Evolutionary conservation across 177 flowering plant genomes (phyloP), one percentile per base, ranked within the genome.

Genomic region (Telopea speciosissima): DNA sequence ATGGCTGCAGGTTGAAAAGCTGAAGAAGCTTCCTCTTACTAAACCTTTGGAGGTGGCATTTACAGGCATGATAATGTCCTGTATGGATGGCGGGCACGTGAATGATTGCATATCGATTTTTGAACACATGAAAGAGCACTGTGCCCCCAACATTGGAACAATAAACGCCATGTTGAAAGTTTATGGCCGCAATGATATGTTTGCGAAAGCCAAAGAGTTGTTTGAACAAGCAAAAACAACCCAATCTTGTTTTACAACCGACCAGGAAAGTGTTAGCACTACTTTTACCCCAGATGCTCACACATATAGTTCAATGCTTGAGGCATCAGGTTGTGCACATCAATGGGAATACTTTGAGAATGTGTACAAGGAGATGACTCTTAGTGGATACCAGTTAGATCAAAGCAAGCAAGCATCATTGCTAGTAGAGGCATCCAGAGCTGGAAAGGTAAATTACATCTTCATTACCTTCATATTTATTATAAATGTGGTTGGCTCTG

Each of bases 271-370:
- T 54, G 66, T 52, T 19, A 66, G 58, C 61, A 58, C 71, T 56
- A n/a, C 72, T 25, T 79, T 83, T 63, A 25, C 72, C 7, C 90
- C 88, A 22, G 99, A 92, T 81, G 71, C 26, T 22, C 88, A 81
- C 72, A 88, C 99, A 26, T 96, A 83, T 69, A 77, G 73, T 68
- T 67, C 80, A 63, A 89, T 93, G 88, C 96, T 96, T 22, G 89
- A 86, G 83, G 91, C 91, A 68, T 89, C 97, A 74, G 89, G 90
- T 70, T 75, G 76, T 52, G 88, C 99, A 45, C 87, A 68, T 22
- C 97, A 93, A 68, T 96, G 99, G 99, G 98, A 96, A 70, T 93
- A 91, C 74, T 93, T 96, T 76, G 99, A 91, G 77, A 79, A 81
- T 81, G 90, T 89, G 23, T 96, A 93, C 85, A 88, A 85, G 83